Conservation (phyloP, 2,329 filamentous ascomycete species). For the Calonectria pseudoreteaudii region DNA sequence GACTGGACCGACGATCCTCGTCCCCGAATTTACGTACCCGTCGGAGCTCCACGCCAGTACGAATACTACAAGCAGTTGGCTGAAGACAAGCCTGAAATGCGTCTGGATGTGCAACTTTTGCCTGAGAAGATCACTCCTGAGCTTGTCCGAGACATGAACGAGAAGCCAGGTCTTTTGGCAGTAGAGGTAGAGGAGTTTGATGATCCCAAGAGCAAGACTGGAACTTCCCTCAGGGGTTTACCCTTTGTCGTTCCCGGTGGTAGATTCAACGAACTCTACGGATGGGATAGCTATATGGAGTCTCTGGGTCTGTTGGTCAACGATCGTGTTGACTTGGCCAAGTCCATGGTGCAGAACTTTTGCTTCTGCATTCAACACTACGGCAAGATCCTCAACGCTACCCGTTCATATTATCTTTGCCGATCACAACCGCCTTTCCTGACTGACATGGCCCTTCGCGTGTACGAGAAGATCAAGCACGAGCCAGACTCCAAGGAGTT, state of each 20-base stretch:
- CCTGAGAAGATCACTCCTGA: constrained; percentile 82
- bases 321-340: constrained; percentile 86
- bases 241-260: constrained; percentile 98
- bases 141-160: constrained; percentile 84
- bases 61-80: constrained; percentile 90
- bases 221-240: constrained; percentile 79
- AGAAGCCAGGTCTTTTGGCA: constrained; percentile 88
- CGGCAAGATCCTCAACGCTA: constrained; percentile 97
- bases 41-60: constrained; percentile 85
- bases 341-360: constrained; percentile 96
- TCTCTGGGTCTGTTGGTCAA: constrained; percentile 89
- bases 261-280: constrained; percentile 97
- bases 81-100: constrained; percentile 81
- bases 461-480: constrained; percentile 93
- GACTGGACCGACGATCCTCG: constrained; percentile 93
- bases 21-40: constrained; percentile 91
- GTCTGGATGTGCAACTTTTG: constrained; percentile 87
- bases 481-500: constrained; percentile 86
- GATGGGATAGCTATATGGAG: constrained; percentile 99
- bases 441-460: constrained; percentile 95
- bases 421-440: constrained; percentile 96
- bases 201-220: constrained; percentile 70
- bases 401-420: constrained; percentile 92
- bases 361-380: constrained; percentile 99
- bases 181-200: constrained; percentile 85